Percentiles rank a stretch among this genome's conserved stretches.
Evolutionary conservation across 306 rosid species (phyloP).

Genomic region (Vicia villosa): DNA sequence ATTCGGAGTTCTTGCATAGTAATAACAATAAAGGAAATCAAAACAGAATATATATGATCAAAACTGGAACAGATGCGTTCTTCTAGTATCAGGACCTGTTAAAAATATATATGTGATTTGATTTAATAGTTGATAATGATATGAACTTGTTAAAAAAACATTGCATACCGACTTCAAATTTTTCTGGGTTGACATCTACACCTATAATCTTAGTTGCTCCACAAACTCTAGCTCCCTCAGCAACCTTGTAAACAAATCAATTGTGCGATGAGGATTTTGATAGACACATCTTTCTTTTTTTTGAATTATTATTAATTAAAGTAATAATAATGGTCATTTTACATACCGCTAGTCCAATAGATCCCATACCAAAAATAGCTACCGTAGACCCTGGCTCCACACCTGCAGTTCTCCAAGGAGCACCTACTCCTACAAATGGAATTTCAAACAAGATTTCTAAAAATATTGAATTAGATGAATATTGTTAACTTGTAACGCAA

Average conservation of each 20-base stretch:
- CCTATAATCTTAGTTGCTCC: constrained; percentile 45
- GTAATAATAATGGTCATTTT: background rate
- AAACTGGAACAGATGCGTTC: background rate
- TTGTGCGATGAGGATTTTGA: constrained; percentile 13
- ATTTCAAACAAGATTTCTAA: background rate
- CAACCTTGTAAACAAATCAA: constrained; percentile 54
- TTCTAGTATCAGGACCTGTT: background rate
- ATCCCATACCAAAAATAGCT: constrained; percentile 80
- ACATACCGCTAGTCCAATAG: constrained; percentile 79
- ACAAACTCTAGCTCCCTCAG: constrained; percentile 44
- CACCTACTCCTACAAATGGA: constrained; percentile 72
- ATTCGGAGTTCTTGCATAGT: background rate
- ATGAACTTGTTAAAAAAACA: background rate
- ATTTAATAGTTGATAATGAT: too few relatives aligned
- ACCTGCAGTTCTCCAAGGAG: constrained; percentile 79
- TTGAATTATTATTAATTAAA: background rate
- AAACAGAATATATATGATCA: background rate
- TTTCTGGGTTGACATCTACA: constrained; percentile 64
- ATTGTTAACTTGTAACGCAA: background rate
- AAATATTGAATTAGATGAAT: constrained; percentile 15
- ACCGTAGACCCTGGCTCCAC: constrained; percentile 78
- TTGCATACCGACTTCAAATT: constrained; percentile 60
- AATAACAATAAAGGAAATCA: background rate
- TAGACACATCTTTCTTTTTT: background rate
- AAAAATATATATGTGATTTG: too few relatives aligned